These are phyloP conservation scores for Cornus controversa DNA, from an alignment of 148 eudicot species.

Conservation along the genomic window DNA sequence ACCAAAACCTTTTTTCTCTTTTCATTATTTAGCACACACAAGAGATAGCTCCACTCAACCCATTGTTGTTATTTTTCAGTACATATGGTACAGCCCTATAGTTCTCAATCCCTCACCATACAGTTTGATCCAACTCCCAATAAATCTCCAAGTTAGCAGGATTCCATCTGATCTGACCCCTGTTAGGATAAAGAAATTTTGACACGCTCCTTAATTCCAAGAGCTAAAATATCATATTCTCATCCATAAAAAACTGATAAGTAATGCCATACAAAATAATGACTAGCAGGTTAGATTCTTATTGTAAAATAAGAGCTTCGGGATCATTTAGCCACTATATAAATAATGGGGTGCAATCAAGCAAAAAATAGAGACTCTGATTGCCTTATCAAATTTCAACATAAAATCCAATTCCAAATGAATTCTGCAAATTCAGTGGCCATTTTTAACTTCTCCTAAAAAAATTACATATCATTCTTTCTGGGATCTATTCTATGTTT, in stretches of 20 bases:
- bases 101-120: not conserved
- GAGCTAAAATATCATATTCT: no score
- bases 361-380: not conserved
- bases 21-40: not conserved
- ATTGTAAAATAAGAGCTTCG: no score
- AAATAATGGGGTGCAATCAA: not conserved
- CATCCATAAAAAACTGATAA: no score
- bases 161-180: no score
- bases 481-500: not conserved
- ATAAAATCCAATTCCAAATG: not conserved
- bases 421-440: not conserved
- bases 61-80: not conserved
- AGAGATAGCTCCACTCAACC: constrained; percentile 1
- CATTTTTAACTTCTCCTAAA: not conserved
- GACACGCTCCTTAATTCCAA: no score
- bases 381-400: not conserved
- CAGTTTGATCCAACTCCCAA: no score
- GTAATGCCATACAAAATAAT: no score
- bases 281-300: no score
- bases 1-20: not conserved
- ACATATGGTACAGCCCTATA: not conserved
- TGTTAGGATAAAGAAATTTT: no score
- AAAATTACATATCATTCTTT: no score
- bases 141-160: no score
- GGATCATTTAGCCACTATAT: no score